Evolutionary conservation across 2,329 filamentous ascomycete genomes (phyloP).

Genomic region (Ophiostoma ulmi): DNA sequence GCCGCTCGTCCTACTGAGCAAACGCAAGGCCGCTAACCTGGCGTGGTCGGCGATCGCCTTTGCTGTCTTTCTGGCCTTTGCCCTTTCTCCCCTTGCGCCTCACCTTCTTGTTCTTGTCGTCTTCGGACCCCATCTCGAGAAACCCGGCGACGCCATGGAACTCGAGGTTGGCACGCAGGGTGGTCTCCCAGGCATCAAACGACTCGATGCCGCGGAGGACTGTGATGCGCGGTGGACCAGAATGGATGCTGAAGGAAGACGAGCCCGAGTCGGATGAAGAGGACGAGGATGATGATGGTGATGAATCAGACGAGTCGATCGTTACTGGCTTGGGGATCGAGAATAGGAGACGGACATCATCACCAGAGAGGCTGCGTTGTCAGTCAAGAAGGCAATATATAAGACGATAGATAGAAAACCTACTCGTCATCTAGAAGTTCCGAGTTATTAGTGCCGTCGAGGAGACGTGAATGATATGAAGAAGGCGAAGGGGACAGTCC

Average conservation of each 20-base stretch:
- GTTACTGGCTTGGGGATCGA: background rate
- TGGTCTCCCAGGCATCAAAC: slow-evolving; percentile 23
- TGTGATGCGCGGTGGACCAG: slow-evolving; percentile 11
- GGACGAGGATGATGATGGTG: background rate
- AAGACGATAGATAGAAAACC: background rate
- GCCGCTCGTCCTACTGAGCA: slow-evolving; percentile 24
- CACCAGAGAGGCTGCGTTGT: background rate
- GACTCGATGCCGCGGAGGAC: slow-evolving; percentile 20
- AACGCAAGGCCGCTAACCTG: slow-evolving; percentile 11
- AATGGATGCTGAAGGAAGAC: background rate
- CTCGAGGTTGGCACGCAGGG: slow-evolving; percentile 17
- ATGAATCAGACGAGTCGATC: background rate
- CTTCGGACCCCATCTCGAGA: background rate
- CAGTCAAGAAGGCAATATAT: background rate
- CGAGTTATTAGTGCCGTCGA: background rate
- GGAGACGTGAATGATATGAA: background rate
- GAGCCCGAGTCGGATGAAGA: background rate
- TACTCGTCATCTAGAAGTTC: background rate
- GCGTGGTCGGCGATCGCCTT: background rate
- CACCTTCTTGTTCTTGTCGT: background rate
- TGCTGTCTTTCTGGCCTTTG: background rate
- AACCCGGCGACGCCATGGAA: slow-evolving; percentile 23
- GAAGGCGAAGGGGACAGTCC: background rate
- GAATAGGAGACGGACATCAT: background rate
- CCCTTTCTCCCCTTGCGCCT: background rate